Evolutionary conservation across 2,329 filamentous ascomycete genomes (phyloP).

Genomic region (Lachnellula suecica): DNA sequence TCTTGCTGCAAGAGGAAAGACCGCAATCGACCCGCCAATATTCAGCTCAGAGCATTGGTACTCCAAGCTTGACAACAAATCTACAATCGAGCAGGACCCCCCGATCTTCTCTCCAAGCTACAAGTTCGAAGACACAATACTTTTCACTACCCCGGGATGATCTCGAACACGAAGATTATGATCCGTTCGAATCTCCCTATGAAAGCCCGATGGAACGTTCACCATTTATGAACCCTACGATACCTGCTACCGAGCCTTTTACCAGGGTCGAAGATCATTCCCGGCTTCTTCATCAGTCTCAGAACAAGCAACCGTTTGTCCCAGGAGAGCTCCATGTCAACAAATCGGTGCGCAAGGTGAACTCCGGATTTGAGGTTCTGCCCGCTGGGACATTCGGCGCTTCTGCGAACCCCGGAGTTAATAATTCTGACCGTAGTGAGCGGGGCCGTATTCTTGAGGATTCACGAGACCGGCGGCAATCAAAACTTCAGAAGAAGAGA

Average conservation of each 20-base stretch:
- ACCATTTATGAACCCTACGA: not conserved
- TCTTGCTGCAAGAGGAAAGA: slow-evolving; percentile 3
- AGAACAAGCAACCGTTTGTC: slow-evolving; percentile 30
- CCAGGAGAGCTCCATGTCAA: slow-evolving; percentile 38
- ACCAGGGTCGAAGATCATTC: slow-evolving; percentile 7
- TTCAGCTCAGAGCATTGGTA: not conserved
- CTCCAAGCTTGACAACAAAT: not conserved
- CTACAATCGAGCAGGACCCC: slow-evolving; percentile 6
- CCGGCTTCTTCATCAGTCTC: slow-evolving; percentile 6
- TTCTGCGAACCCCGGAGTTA: slow-evolving; percentile 16
- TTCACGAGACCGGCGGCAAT: slow-evolving; percentile 31
- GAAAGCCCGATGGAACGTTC: slow-evolving; percentile 3
- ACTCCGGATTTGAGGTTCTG: slow-evolving; percentile 39
- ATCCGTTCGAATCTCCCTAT: slow-evolving; percentile 22
- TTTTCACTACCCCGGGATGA: slow-evolving; percentile 20
- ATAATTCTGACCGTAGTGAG: slow-evolving; percentile 8
- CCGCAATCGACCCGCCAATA: slow-evolving; percentile 2
- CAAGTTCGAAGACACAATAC: slow-evolving; percentile 21
- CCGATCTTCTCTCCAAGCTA: slow-evolving; percentile 8
- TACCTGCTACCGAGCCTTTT: not conserved
- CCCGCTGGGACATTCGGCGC: slow-evolving; percentile 39
- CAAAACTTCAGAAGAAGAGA: slow-evolving; percentile 42
- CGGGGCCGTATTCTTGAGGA: slow-evolving; percentile 17
- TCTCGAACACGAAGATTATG: slow-evolving; percentile 13
- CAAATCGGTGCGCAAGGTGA: slow-evolving; percentile 36